These are phyloP conservation scores for Verticillium longisporum DNA, from an alignment of 2,329 filamentous ascomycete genomes.

Conservation along the genomic window DNA sequence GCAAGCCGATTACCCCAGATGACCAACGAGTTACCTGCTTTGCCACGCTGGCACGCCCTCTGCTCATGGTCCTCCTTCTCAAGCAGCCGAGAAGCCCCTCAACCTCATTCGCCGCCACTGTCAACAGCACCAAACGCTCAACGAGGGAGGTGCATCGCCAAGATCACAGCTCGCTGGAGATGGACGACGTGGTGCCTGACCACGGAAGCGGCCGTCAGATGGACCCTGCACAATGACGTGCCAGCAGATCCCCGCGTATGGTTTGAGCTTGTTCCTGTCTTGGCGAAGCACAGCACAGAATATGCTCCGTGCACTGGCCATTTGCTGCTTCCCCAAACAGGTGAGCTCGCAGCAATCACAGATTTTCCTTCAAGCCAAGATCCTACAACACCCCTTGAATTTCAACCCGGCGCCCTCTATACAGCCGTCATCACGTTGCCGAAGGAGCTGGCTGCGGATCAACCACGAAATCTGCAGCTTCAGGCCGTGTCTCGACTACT, in stretches of 20 bases:
- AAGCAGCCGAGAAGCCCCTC: too few relatives aligned
- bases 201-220: background rate
- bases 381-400: background rate
- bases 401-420: background rate
- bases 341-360: background rate
- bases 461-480: background rate
- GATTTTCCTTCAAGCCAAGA: background rate
- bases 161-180: background rate
- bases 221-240: slow-evolving; percentile 13
- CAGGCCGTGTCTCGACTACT: too few relatives aligned
- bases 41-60: too few relatives aligned
- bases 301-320: slow-evolving; percentile 3
- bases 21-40: too few relatives aligned
- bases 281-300: slow-evolving; percentile 2
- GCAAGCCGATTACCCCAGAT: too few relatives aligned
- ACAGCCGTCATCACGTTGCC: background rate
- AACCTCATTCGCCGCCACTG: too few relatives aligned
- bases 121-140: too few relatives aligned
- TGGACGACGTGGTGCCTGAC: background rate
- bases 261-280: slow-evolving; percentile 12
- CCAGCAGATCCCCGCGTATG: slow-evolving; percentile 5
- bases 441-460: background rate
- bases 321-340: background rate
- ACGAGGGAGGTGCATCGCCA: background rate
- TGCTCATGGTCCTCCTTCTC: too few relatives aligned